phyloP scores from a whole-genome alignment of 805 yeast species.

The Candida taoyuanica region DNA sequence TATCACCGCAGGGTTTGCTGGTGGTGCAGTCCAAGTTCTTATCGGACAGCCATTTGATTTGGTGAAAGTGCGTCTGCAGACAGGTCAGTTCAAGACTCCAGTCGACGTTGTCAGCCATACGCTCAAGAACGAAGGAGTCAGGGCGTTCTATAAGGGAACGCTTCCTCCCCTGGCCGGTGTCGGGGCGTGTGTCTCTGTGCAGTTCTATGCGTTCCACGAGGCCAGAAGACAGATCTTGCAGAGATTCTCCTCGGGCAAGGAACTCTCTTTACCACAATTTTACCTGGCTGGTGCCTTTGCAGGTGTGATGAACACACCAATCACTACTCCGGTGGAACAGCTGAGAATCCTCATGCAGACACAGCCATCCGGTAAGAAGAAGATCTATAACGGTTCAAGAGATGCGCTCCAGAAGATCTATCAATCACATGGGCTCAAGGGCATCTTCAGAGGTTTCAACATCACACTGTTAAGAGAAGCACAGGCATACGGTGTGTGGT shows the following conservation, averaged over 20 bases:
- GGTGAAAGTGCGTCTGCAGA: slow-evolving; percentile 87
- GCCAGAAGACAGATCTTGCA: slow-evolving; percentile 63
- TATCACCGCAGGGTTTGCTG: slow-evolving; percentile 80
- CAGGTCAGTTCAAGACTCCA: slow-evolving; percentile 77
- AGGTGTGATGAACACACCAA: slow-evolving; percentile 83
- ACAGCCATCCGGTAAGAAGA: slow-evolving; percentile 42
- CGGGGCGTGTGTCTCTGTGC: slow-evolving; percentile 96
- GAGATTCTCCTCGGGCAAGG: slow-evolving; percentile 34
- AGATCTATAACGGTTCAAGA: slow-evolving; percentile 57
- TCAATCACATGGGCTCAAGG: slow-evolving; percentile 66
- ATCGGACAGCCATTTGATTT: slow-evolving; percentile 93
- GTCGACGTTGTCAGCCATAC: slow-evolving; percentile 69
- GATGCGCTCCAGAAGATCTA: slow-evolving; percentile 81
- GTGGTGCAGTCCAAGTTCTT: slow-evolving; percentile 94
- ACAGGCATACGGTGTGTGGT: slow-evolving; percentile 85
- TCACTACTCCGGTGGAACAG: slow-evolving; percentile 95
- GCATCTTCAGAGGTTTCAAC: slow-evolving; percentile 78
- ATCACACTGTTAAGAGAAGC: slow-evolving; percentile 85
- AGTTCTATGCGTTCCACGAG: slow-evolving; percentile 90
- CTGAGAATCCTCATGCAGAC: slow-evolving; percentile 91
- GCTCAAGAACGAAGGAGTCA: slow-evolving; percentile 72
- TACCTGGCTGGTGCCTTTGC: slow-evolving; percentile 86
- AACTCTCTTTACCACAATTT: slow-evolving; percentile 58
- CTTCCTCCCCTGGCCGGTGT: slow-evolving; percentile 89
- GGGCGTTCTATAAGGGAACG: slow-evolving; percentile 91